phyloP scores from a whole-genome alignment of 257 asterid genomes.

The Lantana camara region DNA sequence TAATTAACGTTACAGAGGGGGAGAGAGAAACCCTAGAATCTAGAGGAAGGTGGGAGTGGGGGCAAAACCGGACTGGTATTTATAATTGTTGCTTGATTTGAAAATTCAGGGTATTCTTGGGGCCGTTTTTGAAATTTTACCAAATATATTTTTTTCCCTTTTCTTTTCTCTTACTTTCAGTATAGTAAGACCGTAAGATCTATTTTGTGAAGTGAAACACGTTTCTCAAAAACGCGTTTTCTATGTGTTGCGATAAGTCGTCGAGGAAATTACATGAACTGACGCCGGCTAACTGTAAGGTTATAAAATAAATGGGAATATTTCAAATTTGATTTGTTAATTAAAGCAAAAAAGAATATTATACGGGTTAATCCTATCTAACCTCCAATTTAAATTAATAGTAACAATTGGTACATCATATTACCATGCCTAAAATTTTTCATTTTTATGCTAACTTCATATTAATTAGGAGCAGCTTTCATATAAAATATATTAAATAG shows the following conservation, averaged over 20 bases:
- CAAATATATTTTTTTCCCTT: not conserved
- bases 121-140: not conserved
- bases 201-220: not conserved
- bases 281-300: not conserved
- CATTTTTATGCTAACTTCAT: too few species aligned
- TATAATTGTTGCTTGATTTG: constrained; percentile 19
- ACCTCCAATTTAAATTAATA: too few species aligned
- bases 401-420: too few species aligned
- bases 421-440: too few species aligned
- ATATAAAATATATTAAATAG: too few species aligned
- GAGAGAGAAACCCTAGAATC: constrained; percentile 52
- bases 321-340: too few species aligned
- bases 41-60: constrained; percentile 4
- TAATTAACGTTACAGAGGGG: not conserved
- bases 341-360: too few species aligned
- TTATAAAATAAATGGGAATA: too few species aligned
- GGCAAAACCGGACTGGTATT: not conserved
- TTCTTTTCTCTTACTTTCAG: too few species aligned
- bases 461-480: too few species aligned
- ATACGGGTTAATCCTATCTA: too few species aligned
- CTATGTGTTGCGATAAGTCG: not conserved
- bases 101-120: not conserved
- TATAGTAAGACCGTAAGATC: not conserved
- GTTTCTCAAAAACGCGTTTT: not conserved
- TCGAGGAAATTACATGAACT: not conserved